Evolutionary conservation across 305 asterid genomes (phyloP).

Genomic region (Ilex paraguariensis): DNA sequence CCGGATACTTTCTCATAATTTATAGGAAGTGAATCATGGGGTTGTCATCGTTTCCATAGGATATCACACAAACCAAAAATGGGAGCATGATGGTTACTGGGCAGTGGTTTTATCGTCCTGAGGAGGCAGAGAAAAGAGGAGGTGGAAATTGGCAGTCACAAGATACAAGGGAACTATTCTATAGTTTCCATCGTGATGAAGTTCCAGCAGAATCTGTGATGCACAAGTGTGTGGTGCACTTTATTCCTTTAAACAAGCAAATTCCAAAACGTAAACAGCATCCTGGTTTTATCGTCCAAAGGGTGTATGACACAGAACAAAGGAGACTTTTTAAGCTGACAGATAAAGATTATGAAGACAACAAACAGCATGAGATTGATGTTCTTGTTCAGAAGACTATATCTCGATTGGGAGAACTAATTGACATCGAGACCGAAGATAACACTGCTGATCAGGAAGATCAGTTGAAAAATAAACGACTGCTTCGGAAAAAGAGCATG

Average conservation of each 20-base stretch:
- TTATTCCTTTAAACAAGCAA: slow-evolving; percentile 69
- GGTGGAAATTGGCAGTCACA: slow-evolving; percentile 88
- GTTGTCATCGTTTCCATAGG: slow-evolving; percentile 27
- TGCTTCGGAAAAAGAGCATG: slow-evolving; percentile 53
- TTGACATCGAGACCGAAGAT: slow-evolving; percentile 65
- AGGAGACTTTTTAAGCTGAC: slow-evolving; percentile 73
- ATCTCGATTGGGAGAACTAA: slow-evolving; percentile 56
- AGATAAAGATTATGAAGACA: slow-evolving; percentile 81
- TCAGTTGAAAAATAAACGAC: slow-evolving; percentile 48
- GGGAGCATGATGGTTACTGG: slow-evolving; percentile 72
- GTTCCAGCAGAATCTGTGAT: slow-evolving; percentile 92
- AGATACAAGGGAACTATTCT: slow-evolving; percentile 74
- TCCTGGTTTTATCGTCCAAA: slow-evolving; percentile 91
- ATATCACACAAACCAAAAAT: slow-evolving; percentile 43
- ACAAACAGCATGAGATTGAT: slow-evolving; percentile 76
- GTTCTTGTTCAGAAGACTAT: slow-evolving; percentile 77
- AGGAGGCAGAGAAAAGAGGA: slow-evolving; percentile 68
- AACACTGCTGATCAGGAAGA: slow-evolving; percentile 48
- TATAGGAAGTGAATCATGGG: background rate
- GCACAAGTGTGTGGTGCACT: slow-evolving; percentile 95
- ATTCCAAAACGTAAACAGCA: slow-evolving; percentile 68
- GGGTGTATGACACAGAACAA: slow-evolving; percentile 75
- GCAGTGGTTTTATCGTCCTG: slow-evolving; percentile 97
- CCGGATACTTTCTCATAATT: no score
- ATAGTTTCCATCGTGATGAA: slow-evolving; percentile 88